Conservation (phyloP, 208 protist species). For the Trypanosoma cruzi region DNA sequence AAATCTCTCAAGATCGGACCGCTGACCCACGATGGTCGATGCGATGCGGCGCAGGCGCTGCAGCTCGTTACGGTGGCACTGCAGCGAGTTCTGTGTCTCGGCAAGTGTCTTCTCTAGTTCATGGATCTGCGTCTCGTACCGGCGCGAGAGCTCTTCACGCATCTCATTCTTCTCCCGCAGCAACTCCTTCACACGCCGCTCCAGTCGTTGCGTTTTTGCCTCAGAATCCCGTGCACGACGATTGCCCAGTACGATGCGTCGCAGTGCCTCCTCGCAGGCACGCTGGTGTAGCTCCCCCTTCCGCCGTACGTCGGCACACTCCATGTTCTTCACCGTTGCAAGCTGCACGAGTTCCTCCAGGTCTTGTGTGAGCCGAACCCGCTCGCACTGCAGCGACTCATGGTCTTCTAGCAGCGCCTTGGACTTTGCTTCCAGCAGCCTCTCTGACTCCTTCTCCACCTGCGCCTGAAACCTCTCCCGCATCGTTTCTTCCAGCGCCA, state of each 20-base stretch:
- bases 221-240: constrained; percentile 45
- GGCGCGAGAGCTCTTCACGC: constrained; percentile 26
- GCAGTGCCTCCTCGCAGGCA: constrained; percentile 62
- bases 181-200: constrained; percentile 51
- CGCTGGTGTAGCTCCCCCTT: constrained; percentile 49
- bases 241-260: constrained; percentile 47
- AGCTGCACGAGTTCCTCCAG: constrained; percentile 74
- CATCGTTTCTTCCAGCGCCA: constrained; percentile 79
- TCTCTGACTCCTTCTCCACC: constrained; percentile 48
- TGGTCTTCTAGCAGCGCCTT: constrained; percentile 48
- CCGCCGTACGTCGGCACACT: constrained; percentile 47
- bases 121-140: constrained; percentile 46
- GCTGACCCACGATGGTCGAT: constrained; percentile 54
- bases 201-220: constrained; percentile 56
- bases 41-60: constrained; percentile 52
- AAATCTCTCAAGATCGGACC: constrained; percentile 78
- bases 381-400: constrained; percentile 51
- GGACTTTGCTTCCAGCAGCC: constrained; percentile 48
- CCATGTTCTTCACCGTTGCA: constrained; percentile 44
- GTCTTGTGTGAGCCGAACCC: constrained; percentile 48
- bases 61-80: constrained; percentile 54
- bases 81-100: constrained; percentile 41
- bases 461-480: constrained; percentile 51
- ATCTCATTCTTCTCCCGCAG: constrained; percentile 31
- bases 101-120: constrained; percentile 52